Evolutionary conservation across 1,139 yeast genomes (phyloP).

Genomic region (Hemisphaericaspora lyxosophila): DNA sequence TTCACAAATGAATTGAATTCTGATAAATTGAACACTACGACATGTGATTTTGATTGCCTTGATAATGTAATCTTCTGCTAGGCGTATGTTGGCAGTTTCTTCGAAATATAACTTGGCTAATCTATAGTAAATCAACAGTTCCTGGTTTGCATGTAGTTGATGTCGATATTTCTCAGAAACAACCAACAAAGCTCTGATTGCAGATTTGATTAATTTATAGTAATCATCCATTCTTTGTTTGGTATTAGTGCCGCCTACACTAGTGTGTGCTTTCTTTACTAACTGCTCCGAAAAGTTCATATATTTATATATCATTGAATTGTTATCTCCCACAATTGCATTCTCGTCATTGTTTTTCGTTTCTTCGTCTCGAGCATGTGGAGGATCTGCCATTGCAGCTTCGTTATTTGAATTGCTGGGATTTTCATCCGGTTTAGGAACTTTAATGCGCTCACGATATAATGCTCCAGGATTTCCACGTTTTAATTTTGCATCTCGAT

Average conservation of each 20-base stretch:
- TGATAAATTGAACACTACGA: conserved; percentile 29
- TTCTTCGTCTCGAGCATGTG: not conserved
- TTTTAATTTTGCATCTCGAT: no score
- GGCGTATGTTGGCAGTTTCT: conserved; percentile 40
- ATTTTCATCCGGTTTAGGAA: conserved; percentile 23
- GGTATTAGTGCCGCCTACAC: conserved; percentile 15
- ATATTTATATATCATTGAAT: conserved; percentile 16
- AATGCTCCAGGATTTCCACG: conserved; percentile 4
- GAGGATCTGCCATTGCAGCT: not conserved
- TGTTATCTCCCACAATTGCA: not conserved
- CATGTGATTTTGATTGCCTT: conserved; percentile 37
- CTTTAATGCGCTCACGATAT: conserved; percentile 3
- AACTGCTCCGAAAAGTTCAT: conserved; percentile 23
- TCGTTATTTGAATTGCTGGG: not conserved
- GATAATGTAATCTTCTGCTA: conserved; percentile 42
- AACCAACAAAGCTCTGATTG: conserved; percentile 39
- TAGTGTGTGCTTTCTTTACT: conserved; percentile 25
- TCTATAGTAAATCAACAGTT: conserved; percentile 32
- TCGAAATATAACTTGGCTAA: conserved; percentile 35
- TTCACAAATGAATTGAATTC: conserved; percentile 30
- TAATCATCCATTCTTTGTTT: conserved; percentile 26
- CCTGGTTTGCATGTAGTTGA: conserved; percentile 28
- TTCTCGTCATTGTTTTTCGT: not conserved
- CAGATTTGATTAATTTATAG: conserved; percentile 34
- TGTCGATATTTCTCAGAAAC: conserved; percentile 27